phyloP scores from a whole-genome alignment of 345 rosid genomes.

The Erysimum cheiranthoides region DNA sequence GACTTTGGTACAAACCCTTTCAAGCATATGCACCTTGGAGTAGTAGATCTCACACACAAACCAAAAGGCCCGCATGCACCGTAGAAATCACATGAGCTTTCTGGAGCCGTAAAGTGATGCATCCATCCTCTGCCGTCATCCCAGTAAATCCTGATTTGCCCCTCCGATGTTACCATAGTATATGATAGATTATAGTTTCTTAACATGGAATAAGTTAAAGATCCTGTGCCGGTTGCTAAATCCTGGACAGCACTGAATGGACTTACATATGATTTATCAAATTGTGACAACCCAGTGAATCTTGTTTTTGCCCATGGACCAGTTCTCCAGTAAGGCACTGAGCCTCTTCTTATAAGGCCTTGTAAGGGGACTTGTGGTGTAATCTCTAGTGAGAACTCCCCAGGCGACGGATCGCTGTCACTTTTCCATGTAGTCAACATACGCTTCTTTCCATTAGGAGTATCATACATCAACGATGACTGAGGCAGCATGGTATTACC shows the following conservation, averaged over 20 bases:
- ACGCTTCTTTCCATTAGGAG: background rate
- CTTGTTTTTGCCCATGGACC: slow-evolving; percentile 46
- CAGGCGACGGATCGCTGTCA: slow-evolving; percentile 30
- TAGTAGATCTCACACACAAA: slow-evolving; percentile 4
- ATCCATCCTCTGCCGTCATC: slow-evolving; percentile 21
- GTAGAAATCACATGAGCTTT: slow-evolving; percentile 18
- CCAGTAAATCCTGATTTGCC: slow-evolving; percentile 34
- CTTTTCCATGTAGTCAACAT: slow-evolving; percentile 28
- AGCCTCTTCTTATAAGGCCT: slow-evolving; percentile 31
- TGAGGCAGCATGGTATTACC: slow-evolving; percentile 28
- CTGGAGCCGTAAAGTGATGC: background rate
- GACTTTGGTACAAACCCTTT: slow-evolving; percentile 36
- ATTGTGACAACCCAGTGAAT: slow-evolving; percentile 30
- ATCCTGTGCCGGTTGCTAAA: slow-evolving; percentile 36
- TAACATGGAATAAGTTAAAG: slow-evolving; percentile 16
- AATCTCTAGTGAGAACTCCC: slow-evolving; percentile 37
- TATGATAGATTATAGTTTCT: slow-evolving; percentile 36
- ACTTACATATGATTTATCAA: slow-evolving; percentile 38
- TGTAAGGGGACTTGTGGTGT: slow-evolving; percentile 38
- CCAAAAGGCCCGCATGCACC: slow-evolving; percentile 26
- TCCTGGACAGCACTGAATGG: slow-evolving; percentile 41
- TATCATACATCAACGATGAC: slow-evolving; percentile 21
- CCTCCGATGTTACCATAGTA: slow-evolving; percentile 35
- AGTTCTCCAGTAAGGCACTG: slow-evolving; percentile 39
- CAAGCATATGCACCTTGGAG: slow-evolving; percentile 17